A percentile compares a stretch with the other conserved stretches of the same genome.
These are phyloP conservation scores for Pseudevernia furfuracea DNA, from an alignment of 495 filamentous ascomycete species.

Conservation along the genomic window DNA sequence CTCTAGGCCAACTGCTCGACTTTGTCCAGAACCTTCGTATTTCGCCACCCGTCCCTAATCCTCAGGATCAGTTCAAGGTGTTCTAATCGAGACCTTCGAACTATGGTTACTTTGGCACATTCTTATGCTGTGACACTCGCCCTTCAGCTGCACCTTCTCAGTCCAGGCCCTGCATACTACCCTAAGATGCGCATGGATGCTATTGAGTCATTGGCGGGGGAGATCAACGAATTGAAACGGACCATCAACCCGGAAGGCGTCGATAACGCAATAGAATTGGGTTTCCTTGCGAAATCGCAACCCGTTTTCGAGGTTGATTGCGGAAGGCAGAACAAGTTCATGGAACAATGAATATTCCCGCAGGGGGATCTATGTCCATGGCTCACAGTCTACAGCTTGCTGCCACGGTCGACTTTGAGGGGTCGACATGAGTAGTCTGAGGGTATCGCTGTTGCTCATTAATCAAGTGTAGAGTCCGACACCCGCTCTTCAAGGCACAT, in stretches of 20 bases:
- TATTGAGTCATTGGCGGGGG: neutral
- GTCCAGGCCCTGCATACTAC: neutral
- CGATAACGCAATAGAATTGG: neutral
- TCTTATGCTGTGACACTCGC: conserved; percentile 2
- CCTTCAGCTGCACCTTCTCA: neutral
- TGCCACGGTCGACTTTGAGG: neutral
- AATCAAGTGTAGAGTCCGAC: neutral
- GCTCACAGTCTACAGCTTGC: neutral
- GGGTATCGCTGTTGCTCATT: neutral
- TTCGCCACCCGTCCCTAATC: neutral
- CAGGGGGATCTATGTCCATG: neutral
- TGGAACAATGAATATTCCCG: neutral
- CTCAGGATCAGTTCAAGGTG: neutral
- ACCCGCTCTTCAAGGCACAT: neutral
- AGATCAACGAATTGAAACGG: neutral
- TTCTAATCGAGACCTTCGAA: neutral
- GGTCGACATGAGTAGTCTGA: neutral
- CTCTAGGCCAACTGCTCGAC: neutral
- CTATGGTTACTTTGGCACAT: neutral
- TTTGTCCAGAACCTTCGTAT: conserved; percentile 2
- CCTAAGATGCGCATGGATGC: conserved; percentile 1
- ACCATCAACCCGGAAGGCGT: neutral
- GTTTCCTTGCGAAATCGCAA: conserved; percentile 2
- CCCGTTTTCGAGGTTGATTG: neutral
- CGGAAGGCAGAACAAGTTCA: neutral